Evolutionary conservation across 495 filamentous ascomycete species (phyloP).

Genomic region (Aspergillus nidulans): DNA sequence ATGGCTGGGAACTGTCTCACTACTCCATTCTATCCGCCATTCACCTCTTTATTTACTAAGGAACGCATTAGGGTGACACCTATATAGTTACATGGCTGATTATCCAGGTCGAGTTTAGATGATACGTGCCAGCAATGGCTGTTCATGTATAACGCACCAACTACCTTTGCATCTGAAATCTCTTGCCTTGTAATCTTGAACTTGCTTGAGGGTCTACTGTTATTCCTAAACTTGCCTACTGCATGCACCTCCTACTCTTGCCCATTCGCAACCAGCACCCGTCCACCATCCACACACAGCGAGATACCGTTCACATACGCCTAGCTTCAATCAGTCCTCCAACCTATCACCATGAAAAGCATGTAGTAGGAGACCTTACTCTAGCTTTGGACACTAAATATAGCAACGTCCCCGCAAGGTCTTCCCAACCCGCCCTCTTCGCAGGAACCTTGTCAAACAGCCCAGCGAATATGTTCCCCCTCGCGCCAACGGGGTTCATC

Average conservation of each 20-base stretch:
- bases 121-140: too few relatives aligned
- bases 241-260: slow-evolving; percentile 25
- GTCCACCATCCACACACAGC: slow-evolving; percentile 26
- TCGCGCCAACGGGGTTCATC: slow-evolving; percentile 43
- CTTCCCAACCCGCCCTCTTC: slow-evolving; percentile 32
- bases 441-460: slow-evolving; percentile 44
- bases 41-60: too few relatives aligned
- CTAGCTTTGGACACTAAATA: slow-evolving; percentile 40
- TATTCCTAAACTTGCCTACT: too few relatives aligned
- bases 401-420: slow-evolving; percentile 38
- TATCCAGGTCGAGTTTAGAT: too few relatives aligned
- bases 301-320: slow-evolving; percentile 36
- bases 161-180: too few relatives aligned
- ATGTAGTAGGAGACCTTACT: slow-evolving; percentile 10
- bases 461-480: slow-evolving; percentile 39
- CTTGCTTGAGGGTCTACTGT: too few relatives aligned
- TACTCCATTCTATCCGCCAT: too few relatives aligned
- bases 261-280: slow-evolving; percentile 30
- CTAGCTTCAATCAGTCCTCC: slow-evolving; percentile 11
- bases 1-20: too few relatives aligned
- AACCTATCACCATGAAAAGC: neutral
- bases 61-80: too few relatives aligned
- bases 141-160: too few relatives aligned
- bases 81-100: too few relatives aligned
- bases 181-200: too few relatives aligned